phyloP scores from a whole-genome alignment of 768 basidiomycete species.

The Collybia nuda region DNA sequence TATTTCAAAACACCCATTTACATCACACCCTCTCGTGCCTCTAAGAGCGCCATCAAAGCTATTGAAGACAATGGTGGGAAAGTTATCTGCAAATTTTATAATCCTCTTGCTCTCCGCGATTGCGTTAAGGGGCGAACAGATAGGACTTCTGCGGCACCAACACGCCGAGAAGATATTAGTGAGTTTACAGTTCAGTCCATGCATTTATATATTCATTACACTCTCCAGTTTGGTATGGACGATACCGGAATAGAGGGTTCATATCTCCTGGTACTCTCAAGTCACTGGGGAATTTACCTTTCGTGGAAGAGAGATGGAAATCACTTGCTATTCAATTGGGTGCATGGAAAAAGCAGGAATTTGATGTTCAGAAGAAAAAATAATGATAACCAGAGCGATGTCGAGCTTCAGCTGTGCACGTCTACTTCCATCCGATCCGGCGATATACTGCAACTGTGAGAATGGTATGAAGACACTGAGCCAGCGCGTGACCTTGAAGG shows the following conservation, averaged over 20 bases:
- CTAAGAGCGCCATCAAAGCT: constrained; percentile 80
- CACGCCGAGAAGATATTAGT: constrained; percentile 85
- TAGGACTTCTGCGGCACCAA: constrained; percentile 73
- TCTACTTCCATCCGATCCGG: constrained; percentile 52
- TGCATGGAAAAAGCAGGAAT: constrained; percentile 48
- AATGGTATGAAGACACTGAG: constrained; percentile 46
- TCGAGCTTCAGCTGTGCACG: constrained; percentile 13
- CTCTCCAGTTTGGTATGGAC: constrained; percentile 72
- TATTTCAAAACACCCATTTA: constrained; percentile 71
- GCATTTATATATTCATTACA: constrained; percentile 5
- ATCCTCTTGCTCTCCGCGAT: constrained; percentile 79
- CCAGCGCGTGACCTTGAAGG: constrained; percentile 53
- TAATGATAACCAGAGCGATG: constrained; percentile 13
- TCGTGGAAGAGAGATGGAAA: constrained; percentile 72
- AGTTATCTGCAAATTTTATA: constrained; percentile 91
- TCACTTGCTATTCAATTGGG: constrained; percentile 61
- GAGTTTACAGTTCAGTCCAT: constrained; percentile 22
- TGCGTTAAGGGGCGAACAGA: constrained; percentile 73
- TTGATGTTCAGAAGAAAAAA: constrained; percentile 41
- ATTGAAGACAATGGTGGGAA: constrained; percentile 82
- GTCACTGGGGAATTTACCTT: constrained; percentile 49
- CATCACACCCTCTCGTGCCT: constrained; percentile 82
- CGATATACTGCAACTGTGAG: constrained; percentile 61
- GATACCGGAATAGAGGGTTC: constrained; percentile 73
- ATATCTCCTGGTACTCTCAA: constrained; percentile 59